A percentile compares a stretch with the other conserved stretches of the same genome.
phyloP scores from a whole-genome alignment of 495 filamentous ascomycete genomes.

The Xylaria curta region DNA sequence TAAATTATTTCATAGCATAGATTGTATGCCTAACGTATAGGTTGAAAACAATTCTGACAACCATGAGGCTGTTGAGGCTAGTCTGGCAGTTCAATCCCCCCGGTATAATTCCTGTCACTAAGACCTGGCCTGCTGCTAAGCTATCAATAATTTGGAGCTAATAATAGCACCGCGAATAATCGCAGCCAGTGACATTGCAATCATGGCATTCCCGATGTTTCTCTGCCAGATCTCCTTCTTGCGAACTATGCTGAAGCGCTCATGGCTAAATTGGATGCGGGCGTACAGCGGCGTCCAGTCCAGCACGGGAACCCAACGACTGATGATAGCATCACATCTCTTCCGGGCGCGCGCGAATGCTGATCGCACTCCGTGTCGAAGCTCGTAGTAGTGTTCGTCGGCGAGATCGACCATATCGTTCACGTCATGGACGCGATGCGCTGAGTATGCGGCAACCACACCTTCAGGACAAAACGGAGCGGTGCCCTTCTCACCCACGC shows the following conservation, averaged over 20 bases:
- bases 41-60: too few species aligned
- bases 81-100: background rate
- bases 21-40: too few species aligned
- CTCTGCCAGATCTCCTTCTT: constrained; percentile 4
- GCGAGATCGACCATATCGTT: background rate
- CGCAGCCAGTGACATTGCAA: background rate
- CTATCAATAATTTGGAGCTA: background rate
- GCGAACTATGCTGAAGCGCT: background rate
- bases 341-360: background rate
- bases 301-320: background rate
- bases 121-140: background rate
- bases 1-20: too few species aligned
- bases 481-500: background rate
- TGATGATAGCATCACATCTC: background rate
- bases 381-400: background rate
- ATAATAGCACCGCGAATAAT: background rate
- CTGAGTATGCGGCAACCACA: background rate
- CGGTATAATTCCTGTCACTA: background rate
- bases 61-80: too few species aligned
- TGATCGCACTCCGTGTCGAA: background rate
- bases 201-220: background rate
- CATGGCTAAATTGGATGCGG: background rate
- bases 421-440: background rate
- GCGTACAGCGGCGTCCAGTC: background rate
- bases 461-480: background rate